Base-by-base conservation (phyloP, 306 rosid species). In the Ammopiptanthus mongolicus region DNA sequence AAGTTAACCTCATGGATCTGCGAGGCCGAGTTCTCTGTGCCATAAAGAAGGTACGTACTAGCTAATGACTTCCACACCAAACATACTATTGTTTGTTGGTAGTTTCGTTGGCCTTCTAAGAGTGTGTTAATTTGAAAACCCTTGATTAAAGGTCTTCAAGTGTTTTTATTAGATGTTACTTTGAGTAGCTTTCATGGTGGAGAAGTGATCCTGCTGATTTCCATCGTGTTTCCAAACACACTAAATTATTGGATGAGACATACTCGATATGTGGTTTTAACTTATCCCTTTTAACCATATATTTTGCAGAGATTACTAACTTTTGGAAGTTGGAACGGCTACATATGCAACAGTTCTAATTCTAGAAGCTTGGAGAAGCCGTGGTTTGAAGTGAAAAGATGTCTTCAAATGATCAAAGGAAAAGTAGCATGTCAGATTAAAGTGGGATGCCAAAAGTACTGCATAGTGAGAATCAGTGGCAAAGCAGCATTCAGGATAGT, bases 1-100 rank as follows among this genome's bases (percentile, higher is more conserved):
- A 91, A 82, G 97, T 90, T 60, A 80, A 80, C 74, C 97, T 95
- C 82, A 95, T 91, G 98, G 91, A 95, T 88, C 85, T 88, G 8
- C 39, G 71, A 25, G 97, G 98, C 65, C 84, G 70, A 60, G 74
- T 85, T 17, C 84, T 95, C 12, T 91, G 78, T 37, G 87, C 91
- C 29, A 84, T 95, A 11, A 82, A 74, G 8, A 86, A 84, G 96
- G 98, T 89, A 84, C 28, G 2, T 25, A 37, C 31, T 28, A 23
- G 10, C 42, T 6, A 41, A 4, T n/a, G 17, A 47, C 53, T 12
- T 47, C 7, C 8, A 25, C 10, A 36, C 21, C 19, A 22, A 25
- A 6, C 19, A 22, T 14, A 6, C 12, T 36, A 42, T 65, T 41
- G 1, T 62, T 62, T 17, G 12, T 63, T 63, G 11, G 51, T 31